Percentiles rank a stretch among this genome's conserved stretches.
These are phyloP conservation scores for Colletotrichum godetiae DNA, from an alignment of 2,329 filamentous ascomycete genomes.

Conservation along the genomic window DNA sequence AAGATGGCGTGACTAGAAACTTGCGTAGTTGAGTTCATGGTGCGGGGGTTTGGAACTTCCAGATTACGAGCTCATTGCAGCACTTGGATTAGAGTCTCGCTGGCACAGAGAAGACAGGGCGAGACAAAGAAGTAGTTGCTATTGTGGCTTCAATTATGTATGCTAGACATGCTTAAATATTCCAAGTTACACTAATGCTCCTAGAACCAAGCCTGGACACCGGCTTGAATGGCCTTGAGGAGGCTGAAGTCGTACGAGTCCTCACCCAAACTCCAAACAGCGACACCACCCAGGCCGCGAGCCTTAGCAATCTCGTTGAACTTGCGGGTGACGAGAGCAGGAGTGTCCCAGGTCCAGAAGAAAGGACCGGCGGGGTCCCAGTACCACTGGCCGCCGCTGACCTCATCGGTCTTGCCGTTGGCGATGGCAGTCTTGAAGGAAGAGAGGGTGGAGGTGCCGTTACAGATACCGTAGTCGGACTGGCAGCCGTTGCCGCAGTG, in stretches of 20 bases:
- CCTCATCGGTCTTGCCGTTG: constrained; percentile 55
- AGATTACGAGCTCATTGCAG: no score
- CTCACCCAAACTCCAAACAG: constrained; percentile 65
- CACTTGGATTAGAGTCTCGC: no score
- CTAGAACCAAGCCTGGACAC: constrained; percentile 35
- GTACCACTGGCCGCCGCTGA: constrained; percentile 66
- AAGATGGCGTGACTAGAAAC: no score
- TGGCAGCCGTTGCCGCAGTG: constrained; percentile 31
- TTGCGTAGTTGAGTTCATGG: no score
- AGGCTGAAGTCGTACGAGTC: constrained; percentile 57
- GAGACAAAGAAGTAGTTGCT: neutral
- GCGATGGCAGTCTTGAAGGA: constrained; percentile 56
- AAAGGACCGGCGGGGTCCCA: constrained; percentile 57
- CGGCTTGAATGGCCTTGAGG: constrained; percentile 53
- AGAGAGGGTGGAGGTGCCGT: constrained; percentile 24
- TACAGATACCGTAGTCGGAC: constrained; percentile 27
- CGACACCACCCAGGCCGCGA: constrained; percentile 59
- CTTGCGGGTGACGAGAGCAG: constrained; percentile 59
- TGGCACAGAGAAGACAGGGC: no score
- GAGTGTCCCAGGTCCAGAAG: constrained; percentile 68
- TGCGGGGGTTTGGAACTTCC: no score
- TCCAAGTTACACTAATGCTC: neutral
- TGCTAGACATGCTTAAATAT: neutral
- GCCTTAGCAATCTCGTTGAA: constrained; percentile 55
- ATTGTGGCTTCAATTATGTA: neutral